phyloP scores from a whole-genome alignment of 768 basidiomycete species.

The Lactarius sp. region DNA sequence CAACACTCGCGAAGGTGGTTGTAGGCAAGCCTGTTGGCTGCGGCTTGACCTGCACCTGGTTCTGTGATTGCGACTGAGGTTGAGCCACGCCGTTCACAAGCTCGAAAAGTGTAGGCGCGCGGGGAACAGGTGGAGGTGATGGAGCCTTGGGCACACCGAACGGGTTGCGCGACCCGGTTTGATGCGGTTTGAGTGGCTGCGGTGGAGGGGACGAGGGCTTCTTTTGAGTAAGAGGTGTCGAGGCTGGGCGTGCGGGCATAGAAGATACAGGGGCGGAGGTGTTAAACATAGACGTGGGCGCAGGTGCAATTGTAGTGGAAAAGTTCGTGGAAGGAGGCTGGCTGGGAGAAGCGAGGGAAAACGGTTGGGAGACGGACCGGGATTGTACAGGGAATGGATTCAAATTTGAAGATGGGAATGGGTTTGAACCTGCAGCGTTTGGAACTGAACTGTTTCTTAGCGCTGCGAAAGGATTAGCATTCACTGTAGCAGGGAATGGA shows the following conservation, averaged over 20 bases:
- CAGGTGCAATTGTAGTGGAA: constrained; percentile 13
- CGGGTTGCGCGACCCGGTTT: constrained; percentile 93
- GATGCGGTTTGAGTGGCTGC: constrained; percentile 75
- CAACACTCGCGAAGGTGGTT: constrained; percentile 56
- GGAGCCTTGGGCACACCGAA: constrained; percentile 72
- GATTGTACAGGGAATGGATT: constrained; percentile 13
- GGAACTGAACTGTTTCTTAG: not conserved
- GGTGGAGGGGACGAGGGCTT: constrained; percentile 41
- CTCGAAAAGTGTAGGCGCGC: constrained; percentile 77
- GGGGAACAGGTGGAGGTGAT: constrained; percentile 58
- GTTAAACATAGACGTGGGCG: constrained; percentile 23
- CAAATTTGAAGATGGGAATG: not conserved
- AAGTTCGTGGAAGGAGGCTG: not conserved
- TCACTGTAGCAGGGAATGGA: constrained; percentile 13
- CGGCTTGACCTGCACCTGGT: constrained; percentile 21
- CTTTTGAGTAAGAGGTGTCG: constrained; percentile 57
- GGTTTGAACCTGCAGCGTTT: not conserved
- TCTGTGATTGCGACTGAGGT: constrained; percentile 7
- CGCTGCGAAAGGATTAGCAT: constrained; percentile 13
- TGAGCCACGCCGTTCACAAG: constrained; percentile 49
- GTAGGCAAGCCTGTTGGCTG: constrained; percentile 18
- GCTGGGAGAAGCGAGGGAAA: constrained; percentile 6
- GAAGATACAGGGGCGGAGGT: constrained; percentile 20
- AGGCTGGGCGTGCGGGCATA: constrained; percentile 57
- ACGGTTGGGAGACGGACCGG: constrained; percentile 6